phyloP scores from a whole-genome alignment of 164 flowering plant species.

The Amborella trichopoda region DNA sequence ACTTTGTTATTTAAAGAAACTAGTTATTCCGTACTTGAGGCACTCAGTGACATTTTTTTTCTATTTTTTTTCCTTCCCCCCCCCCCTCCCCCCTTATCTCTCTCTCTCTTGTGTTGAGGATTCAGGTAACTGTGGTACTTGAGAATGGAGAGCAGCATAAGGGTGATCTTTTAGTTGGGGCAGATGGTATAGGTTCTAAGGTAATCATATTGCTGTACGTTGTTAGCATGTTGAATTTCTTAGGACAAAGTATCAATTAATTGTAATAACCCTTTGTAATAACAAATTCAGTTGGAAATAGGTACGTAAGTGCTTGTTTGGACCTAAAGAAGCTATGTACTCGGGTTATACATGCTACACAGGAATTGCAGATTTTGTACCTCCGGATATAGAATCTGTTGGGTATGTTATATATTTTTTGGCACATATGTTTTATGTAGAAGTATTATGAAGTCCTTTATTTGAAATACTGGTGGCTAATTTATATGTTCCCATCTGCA shows the following conservation, averaged over 20 bases:
- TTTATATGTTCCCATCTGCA: too few species aligned
- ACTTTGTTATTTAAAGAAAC: too few species aligned
- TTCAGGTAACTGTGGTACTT: slow-evolving; percentile 68
- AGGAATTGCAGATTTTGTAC: slow-evolving; percentile 93
- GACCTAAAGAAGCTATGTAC: slow-evolving; percentile 53
- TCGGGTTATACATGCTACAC: slow-evolving; percentile 95
- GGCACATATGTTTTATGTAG: too few species aligned
- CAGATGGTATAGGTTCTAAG: slow-evolving; percentile 99
- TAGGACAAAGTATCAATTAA: too few species aligned
- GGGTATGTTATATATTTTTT: too few species aligned
- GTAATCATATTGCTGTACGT: slow-evolving; percentile 28
- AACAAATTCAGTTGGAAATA: slow-evolving; percentile 12
- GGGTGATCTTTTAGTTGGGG: slow-evolving; percentile 92
- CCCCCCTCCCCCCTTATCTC: too few species aligned
- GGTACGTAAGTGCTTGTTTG: slow-evolving; percentile 85
- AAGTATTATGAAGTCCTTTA: too few species aligned
- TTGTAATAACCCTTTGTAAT: too few species aligned
- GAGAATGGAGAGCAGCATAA: slow-evolving; percentile 69
- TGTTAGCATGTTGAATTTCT: too few species aligned
- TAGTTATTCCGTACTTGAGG: not conserved
- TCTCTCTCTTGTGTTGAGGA: not conserved
- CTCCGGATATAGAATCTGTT: slow-evolving; percentile 81
- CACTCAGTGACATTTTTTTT: not conserved
- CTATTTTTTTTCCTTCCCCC: too few species aligned
- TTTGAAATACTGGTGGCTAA: too few species aligned